Evolutionary conservation across 108 stramenopile species (phyloP).

Genomic region (Phaeodactylum tricornutum): DNA sequence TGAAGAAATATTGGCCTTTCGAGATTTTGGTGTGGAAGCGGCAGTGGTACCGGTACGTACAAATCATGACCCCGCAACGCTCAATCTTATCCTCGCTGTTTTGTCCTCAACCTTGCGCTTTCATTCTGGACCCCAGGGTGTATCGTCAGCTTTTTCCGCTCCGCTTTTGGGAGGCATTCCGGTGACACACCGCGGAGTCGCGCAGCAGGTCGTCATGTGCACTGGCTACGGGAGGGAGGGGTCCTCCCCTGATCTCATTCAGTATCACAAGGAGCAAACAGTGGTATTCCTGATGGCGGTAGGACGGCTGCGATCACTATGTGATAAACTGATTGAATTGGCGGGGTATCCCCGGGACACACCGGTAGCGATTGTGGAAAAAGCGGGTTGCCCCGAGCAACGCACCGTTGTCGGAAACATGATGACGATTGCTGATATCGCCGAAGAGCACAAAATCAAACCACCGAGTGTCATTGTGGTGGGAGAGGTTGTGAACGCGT

Average conservation of each 20-base stretch:
- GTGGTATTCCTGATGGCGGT: slow-evolving; percentile 88
- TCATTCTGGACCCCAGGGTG: slow-evolving; percentile 50
- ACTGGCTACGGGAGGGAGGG: slow-evolving; percentile 82
- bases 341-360: slow-evolving; percentile 67
- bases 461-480: slow-evolving; percentile 85
- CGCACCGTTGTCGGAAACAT: slow-evolving; percentile 71
- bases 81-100: neutral
- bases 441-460: slow-evolving; percentile 50
- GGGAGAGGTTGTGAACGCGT: slow-evolving; percentile 71
- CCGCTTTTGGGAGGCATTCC: slow-evolving; percentile 91
- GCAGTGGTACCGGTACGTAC: slow-evolving; percentile 63
- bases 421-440: slow-evolving; percentile 70
- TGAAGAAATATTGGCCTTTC: slow-evolving; percentile 91
- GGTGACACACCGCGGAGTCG: slow-evolving; percentile 91
- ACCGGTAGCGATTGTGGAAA: slow-evolving; percentile 78
- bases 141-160: slow-evolving; percentile 91
- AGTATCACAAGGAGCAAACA: slow-evolving; percentile 81
- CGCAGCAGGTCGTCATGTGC: slow-evolving; percentile 92
- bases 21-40: slow-evolving; percentile 73
- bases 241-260: slow-evolving; percentile 74
- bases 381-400: slow-evolving; percentile 76
- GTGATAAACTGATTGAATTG: slow-evolving; percentile 33
- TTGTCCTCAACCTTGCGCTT: too few species aligned
- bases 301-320: slow-evolving; percentile 58
- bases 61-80: slow-evolving; percentile 1